A percentile compares a stretch with the other conserved stretches of the same genome.
phyloP scores from a whole-genome alignment of 2,329 filamentous ascomycete species.

The Cercospora zeina region DNA sequence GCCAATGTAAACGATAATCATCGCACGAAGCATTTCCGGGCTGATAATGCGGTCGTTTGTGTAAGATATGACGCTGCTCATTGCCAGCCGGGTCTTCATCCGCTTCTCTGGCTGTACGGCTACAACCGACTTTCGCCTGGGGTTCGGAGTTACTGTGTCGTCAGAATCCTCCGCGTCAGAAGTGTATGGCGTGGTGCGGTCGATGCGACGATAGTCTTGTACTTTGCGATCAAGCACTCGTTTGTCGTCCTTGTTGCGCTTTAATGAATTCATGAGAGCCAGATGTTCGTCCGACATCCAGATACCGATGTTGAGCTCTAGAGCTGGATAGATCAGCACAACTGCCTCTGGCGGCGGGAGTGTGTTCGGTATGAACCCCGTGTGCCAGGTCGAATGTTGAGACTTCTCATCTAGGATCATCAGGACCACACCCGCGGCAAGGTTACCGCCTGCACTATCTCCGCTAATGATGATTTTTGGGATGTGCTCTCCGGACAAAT shows the following conservation, averaged over 20 bases:
- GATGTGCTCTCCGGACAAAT: conserved; percentile 64
- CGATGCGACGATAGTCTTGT: conserved; percentile 81
- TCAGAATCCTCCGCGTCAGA: conserved; percentile 69
- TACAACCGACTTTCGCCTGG: conserved; percentile 13
- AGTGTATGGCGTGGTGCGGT: conserved; percentile 75
- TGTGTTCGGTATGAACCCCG: conserved; percentile 44
- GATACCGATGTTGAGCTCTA: conserved; percentile 97
- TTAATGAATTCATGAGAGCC: conserved; percentile 83
- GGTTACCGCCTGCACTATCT: conserved; percentile 80
- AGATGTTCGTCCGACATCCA: conserved; percentile 99
- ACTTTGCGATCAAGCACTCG: conserved; percentile 80
- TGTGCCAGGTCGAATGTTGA: conserved; percentile 44
- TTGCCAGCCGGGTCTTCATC: conserved; percentile 73
- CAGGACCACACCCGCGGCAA: conserved; percentile 76
- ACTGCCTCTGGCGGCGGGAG: conserved; percentile 68
- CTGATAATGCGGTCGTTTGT: conserved; percentile 94
- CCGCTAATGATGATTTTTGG: conserved; percentile 73
- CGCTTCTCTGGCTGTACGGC: conserved; percentile 15
- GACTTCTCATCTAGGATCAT: conserved; percentile 75
- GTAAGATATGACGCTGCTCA: conserved; percentile 96
- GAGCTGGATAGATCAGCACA: conserved; percentile 80
- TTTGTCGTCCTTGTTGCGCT: conserved; percentile 73
- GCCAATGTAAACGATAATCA: conserved; percentile 97
- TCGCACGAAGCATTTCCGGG: conserved; percentile 97
- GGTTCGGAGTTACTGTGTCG: conserved; percentile 12